These are phyloP conservation scores for Hypoxylon rickii DNA, from an alignment of 495 filamentous ascomycete species.

Conservation along the genomic window DNA sequence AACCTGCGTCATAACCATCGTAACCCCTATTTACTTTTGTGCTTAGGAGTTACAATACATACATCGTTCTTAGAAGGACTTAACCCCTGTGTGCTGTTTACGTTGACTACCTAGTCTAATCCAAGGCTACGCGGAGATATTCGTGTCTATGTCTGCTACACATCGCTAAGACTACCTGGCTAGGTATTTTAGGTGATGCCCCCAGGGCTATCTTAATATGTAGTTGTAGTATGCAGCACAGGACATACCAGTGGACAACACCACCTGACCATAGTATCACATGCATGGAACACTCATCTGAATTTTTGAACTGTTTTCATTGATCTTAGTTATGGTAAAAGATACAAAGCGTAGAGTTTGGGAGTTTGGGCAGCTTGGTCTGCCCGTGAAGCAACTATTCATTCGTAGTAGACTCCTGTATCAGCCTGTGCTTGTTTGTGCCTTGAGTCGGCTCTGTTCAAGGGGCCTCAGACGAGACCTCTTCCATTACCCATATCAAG, in stretches of 20 bases:
- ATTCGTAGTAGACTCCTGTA: slow-evolving; percentile 17
- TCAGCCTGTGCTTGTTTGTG: slow-evolving; percentile 16
- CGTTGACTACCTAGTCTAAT: no score
- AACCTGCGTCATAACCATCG: no score
- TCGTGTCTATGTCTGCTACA: no score
- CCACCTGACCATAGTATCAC: background rate
- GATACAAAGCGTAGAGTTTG: slow-evolving; percentile 31
- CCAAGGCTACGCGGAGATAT: no score
- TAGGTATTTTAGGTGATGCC: no score
- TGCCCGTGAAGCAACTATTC: slow-evolving; percentile 18
- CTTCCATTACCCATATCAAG: slow-evolving; percentile 1
- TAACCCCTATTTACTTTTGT: no score
- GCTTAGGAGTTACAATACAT: no score
- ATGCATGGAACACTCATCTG: background rate
- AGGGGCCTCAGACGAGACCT: slow-evolving; percentile 1
- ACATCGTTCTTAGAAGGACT: no score
- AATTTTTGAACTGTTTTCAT: slow-evolving; percentile 31
- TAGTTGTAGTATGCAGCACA: no score
- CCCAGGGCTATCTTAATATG: no score
- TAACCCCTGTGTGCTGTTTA: no score
- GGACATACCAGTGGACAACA: background rate
- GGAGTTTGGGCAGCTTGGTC: slow-evolving; percentile 10
- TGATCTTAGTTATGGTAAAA: slow-evolving; percentile 33
- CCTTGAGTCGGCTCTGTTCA: slow-evolving; percentile 3
- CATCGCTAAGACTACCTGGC: no score